phyloP scores from a whole-genome alignment of 2,329 filamentous ascomycete species.

The Mariannaea sp. region DNA sequence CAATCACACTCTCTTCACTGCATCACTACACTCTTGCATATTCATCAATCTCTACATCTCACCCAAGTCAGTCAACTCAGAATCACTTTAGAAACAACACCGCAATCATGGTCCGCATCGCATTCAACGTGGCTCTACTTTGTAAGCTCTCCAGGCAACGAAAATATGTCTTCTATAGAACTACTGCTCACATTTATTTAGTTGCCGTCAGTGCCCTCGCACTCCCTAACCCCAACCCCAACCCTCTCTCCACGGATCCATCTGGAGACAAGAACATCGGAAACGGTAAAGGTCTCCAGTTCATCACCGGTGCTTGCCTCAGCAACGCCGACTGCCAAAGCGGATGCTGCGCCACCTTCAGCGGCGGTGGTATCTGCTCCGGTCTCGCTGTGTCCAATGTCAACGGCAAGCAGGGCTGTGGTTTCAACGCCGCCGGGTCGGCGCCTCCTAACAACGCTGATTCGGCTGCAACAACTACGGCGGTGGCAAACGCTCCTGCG shows the following conservation, averaged over 20 bases:
- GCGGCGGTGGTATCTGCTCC: conserved; percentile 37
- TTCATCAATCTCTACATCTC: too few species aligned
- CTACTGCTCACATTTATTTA: not conserved
- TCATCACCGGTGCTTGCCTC: conserved; percentile 29
- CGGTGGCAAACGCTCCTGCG: not conserved
- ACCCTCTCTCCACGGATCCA: conserved; percentile 18
- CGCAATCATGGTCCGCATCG: conserved; percentile 13
- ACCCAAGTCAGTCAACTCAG: not conserved
- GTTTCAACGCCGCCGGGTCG: conserved; percentile 27
- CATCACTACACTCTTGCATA: too few species aligned
- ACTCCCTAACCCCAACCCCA: conserved; percentile 16
- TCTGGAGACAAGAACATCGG: conserved; percentile 24
- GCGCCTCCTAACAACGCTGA: not conserved
- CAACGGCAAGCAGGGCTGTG: conserved; percentile 42
- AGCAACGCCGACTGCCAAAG: conserved; percentile 35
- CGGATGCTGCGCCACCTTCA: conserved; percentile 38
- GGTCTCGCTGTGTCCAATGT: conserved; percentile 34
- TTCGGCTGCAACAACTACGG: not conserved
- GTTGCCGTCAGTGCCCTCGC: conserved; percentile 18
- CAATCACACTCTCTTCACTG: too few species aligned
- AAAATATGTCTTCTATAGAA: too few species aligned
- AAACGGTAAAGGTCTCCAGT: conserved; percentile 22
- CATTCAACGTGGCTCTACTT: not conserved
- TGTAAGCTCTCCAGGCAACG: conserved; percentile 11
- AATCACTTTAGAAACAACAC: not conserved